Base-by-base conservation (phyloP, 306 rosid species). In the Cyclanthera cordifolia region DNA sequence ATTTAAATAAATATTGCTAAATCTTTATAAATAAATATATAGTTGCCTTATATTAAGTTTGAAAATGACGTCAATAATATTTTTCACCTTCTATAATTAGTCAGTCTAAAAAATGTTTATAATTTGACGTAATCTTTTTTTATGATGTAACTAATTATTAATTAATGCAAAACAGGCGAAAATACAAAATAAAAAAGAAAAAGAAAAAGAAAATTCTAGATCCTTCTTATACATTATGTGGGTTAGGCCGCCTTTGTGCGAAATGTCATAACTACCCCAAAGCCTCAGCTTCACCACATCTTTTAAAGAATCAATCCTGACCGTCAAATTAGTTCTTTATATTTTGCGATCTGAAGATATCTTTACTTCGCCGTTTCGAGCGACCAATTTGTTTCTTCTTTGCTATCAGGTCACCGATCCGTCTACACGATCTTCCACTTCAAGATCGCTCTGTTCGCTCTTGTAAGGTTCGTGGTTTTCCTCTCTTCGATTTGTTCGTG, bases 291-390 rank as follows among this genome's bases (percentile, higher is more conserved):
- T 24, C 15, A 66, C 64, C 64, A 70, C 73, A 32, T 46, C 23
- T 55, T 34, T 21, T 8, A 13, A 70, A 8, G 41, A n/a, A 70
- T 12, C 65, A 53, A 70, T 70, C 73, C 64, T 14, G 52, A 27
- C 73, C 73, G 52, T 53, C 47, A 4, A 65, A 20, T 21, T 41
- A 8, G 2, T 24, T 23, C 24, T 9, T 66, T 66, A 66, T 66
- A 66, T 39, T 66, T n/a, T 4, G 41, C 46, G 71, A 25, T 66
- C 24, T 8, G 24, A 0, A 2, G 27, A 39, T 46, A 50, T 39
- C 73, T 53, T 23, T 39, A 50, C 65, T 34, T 70, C 73, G 64
- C 52, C 73, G 63, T 53, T 52, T 53, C 51, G 65, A 24, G 14
- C 65, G 63, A 13, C 28, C 52, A 52, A 11, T 24, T 39, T 16